Conservation (phyloP, 768 basidiomycete genomes). For the Leccinum subgranulosum region DNA sequence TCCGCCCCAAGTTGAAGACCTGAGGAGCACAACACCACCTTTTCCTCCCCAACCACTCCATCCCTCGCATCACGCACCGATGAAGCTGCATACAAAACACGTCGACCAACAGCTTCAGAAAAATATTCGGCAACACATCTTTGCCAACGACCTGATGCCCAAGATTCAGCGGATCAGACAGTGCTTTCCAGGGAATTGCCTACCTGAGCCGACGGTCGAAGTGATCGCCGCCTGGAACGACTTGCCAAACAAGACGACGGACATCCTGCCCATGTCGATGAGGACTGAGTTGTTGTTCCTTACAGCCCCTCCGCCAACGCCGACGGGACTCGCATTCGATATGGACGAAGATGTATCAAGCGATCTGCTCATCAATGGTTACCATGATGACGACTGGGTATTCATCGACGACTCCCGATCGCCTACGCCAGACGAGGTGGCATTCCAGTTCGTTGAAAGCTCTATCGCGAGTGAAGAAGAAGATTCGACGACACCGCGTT, state of each 20-base stretch:
- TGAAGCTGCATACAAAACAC: conserved; percentile 4
- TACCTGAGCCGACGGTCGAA: conserved; percentile 18
- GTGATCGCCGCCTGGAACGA: conserved; percentile 23
- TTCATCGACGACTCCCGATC: not conserved
- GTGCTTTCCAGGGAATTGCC: conserved; percentile 10
- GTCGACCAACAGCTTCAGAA: conserved; percentile 13
- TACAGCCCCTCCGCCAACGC: conserved; percentile 22
- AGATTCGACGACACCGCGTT: not conserved
- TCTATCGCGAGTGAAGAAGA: not conserved
- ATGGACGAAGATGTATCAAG: conserved; percentile 1
- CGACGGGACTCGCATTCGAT: conserved; percentile 4
- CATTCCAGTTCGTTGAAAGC: not conserved
- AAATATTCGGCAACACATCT: conserved; percentile 7
- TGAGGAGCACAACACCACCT: not conserved
- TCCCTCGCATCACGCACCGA: not conserved
- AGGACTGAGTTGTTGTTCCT: not conserved
- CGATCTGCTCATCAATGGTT: not conserved
- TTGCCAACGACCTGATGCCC: conserved; percentile 12
- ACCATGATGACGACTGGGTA: conserved; percentile 1
- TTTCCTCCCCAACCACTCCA: not conserved
- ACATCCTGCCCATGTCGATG: conserved; percentile 8
- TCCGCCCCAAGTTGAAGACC: not conserved
- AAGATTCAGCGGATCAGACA: conserved; percentile 16
- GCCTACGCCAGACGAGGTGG: conserved; percentile 1
- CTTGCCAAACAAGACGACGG: conserved; percentile 23